Evolutionary conservation across 78 protist genomes (phyloP), one percentile per base, ranked within the genome.

Genomic region (Speleostelium caveatum): DNA sequence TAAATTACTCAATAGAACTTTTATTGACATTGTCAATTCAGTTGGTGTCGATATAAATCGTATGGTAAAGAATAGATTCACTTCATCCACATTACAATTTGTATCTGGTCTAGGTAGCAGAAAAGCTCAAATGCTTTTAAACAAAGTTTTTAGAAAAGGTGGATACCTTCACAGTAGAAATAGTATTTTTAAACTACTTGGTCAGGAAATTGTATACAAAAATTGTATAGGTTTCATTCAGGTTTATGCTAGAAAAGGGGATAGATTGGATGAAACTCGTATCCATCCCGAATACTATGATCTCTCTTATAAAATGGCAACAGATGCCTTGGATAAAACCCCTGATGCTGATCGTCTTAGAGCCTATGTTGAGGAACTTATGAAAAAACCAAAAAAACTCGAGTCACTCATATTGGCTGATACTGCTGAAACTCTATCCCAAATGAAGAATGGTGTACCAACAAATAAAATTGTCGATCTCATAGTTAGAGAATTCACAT

Each of bases 31-130:
- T 1, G 87, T 88, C 33, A 88, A 88, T 56, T 77, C 80, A 12
- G 79, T 88, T 17, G 94, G 94, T 75, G 94, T 88, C 2, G 94
- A 88, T 22, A 88, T 88, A 38, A 88, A 88, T 53, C 77, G 73
- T 42, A 65, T 67, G 58, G 55, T 78, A 26, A 32, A 61, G 26
- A 19, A 68, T 36, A 61, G 62, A 36, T 88, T 75, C 66, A 49
- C 94, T 14, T 61, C 94, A 19, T 21, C 73, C 2, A 60, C 86
- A 0, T 65, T 88, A 17, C 94, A 88, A 24, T 88, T 88, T 72
- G 87, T 88, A 0, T 26, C 69, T 17, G 94, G 94, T 67, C 68
- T 88, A 0, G 94, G 94, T 28, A 61, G 79, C 1, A 88, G 94
- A 75, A 88, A 88, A 49, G 76, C 94, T 19, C 89, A 78, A 62